These are phyloP conservation scores for Solanum gandarillasii DNA, from an alignment of 257 asterid genomes.

Conservation along the genomic window DNA sequence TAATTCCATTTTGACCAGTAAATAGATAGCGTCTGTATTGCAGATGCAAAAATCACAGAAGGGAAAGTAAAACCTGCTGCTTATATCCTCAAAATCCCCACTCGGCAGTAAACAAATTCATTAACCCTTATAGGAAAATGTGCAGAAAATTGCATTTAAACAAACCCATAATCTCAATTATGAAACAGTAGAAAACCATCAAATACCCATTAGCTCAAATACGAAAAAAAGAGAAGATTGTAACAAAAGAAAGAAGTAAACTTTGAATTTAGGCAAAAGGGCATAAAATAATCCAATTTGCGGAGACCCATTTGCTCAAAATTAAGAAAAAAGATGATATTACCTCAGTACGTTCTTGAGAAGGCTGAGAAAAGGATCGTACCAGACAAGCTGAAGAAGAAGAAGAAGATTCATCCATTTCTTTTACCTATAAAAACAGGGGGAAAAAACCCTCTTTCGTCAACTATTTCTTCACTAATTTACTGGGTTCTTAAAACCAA, in stretches of 20 bases:
- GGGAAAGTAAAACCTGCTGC: background rate
- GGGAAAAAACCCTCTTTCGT: background rate
- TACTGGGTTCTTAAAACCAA: background rate
- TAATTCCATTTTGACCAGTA: background rate
- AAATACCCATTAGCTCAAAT: background rate
- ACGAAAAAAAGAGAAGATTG: background rate
- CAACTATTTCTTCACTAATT: background rate
- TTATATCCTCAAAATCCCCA: background rate
- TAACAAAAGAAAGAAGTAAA: background rate
- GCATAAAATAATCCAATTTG: background rate
- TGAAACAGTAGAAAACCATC: background rate
- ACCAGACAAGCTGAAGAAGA: constrained; percentile 39
- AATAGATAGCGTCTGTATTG: background rate
- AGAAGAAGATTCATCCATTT: constrained; percentile 38
- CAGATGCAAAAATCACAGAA: background rate
- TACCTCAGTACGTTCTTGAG: constrained; percentile 46
- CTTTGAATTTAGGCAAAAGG: background rate
- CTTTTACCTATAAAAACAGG: background rate
- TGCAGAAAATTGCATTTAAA: background rate
- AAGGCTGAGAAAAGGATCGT: constrained; percentile 50
- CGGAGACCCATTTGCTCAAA: background rate
- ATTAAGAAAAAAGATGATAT: background rate
- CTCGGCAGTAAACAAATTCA: background rate
- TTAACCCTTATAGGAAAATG: background rate
- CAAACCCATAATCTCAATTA: background rate